Percentiles rank a stretch among this genome's conserved stretches.
These are phyloP conservation scores for Aspergillus sp. DNA, from an alignment of 2,329 filamentous ascomycete genomes.

Conservation along the genomic window DNA sequence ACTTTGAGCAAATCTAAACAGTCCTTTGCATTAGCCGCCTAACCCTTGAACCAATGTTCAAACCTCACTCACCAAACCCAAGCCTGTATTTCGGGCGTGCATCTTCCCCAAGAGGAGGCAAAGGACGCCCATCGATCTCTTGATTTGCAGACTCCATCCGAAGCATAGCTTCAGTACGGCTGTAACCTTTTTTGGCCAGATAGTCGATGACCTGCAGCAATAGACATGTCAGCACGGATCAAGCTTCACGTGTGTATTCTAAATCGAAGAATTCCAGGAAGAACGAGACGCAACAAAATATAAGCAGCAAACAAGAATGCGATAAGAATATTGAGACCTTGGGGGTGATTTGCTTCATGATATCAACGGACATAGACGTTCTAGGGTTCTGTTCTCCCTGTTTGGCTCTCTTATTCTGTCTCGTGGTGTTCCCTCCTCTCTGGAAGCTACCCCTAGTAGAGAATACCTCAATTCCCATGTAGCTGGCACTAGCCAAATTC, in stretches of 20 bases:
- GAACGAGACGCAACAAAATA: constrained; percentile 47
- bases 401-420: not conserved
- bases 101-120: constrained; percentile 60
- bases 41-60: not conserved
- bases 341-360: not conserved
- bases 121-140: constrained; percentile 71
- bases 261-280: constrained; percentile 3
- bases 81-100: constrained; percentile 71
- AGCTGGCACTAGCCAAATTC: not conserved
- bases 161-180: constrained; percentile 83
- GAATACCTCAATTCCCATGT: not conserved
- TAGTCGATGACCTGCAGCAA: constrained; percentile 76
- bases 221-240: constrained; percentile 1
- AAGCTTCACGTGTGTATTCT: not conserved
- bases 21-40: constrained; percentile 1
- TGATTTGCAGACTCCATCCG: constrained; percentile 81
- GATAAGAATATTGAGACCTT: constrained; percentile 1
- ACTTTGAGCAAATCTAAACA: constrained; percentile 57
- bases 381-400: not conserved
- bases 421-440: not conserved
- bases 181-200: constrained; percentile 90
- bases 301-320: not conserved
- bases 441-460: not conserved
- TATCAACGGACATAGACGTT: not conserved
- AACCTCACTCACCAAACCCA: constrained; percentile 51